Conservation (phyloP, 2,329 filamentous ascomycete species). For the Fragosphaeria purpurea region DNA sequence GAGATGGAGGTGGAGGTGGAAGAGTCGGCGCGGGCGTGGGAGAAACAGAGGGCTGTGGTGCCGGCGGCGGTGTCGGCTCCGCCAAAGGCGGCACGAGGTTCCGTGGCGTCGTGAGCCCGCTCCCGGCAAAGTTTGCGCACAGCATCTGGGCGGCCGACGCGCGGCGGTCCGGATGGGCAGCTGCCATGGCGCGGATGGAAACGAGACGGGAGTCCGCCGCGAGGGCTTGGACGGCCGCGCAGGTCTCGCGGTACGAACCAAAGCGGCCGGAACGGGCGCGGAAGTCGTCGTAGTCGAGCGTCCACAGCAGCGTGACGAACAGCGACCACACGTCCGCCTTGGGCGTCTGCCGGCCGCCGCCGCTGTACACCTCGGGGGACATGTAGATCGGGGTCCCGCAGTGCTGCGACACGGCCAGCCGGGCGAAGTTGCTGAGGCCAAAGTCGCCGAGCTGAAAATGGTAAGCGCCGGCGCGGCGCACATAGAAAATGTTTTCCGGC, state of each 20-base stretch:
- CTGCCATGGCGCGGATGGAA: not conserved
- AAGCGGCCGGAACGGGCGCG: not conserved
- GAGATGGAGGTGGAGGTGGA: too few species aligned
- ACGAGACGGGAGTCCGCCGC: too few species aligned
- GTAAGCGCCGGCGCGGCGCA: not conserved
- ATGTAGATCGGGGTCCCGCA: not conserved
- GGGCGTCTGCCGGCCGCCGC: not conserved
- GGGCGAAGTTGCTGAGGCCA: not conserved
- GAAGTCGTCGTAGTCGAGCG: not conserved
- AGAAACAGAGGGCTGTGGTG: too few species aligned
- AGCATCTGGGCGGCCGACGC: not conserved
- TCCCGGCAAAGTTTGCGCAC: not conserved
- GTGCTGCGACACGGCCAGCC: too few species aligned
- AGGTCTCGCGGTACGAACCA: too few species aligned
- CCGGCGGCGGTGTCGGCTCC: too few species aligned
- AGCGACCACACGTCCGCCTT: conserved; percentile 2
- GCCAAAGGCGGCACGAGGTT: too few species aligned
- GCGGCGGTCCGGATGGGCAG: not conserved
- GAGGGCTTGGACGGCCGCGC: not conserved
- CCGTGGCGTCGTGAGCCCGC: not conserved
- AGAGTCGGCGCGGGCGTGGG: too few species aligned
- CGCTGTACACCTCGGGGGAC: not conserved
- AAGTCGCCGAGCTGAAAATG: conserved; percentile 2
- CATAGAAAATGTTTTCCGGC: conserved; percentile 2
- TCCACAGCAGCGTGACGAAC: not conserved